These are phyloP conservation scores for Colletotrichum coccodes DNA, from an alignment of 2,329 filamentous ascomycete species.

Conservation along the genomic window DNA sequence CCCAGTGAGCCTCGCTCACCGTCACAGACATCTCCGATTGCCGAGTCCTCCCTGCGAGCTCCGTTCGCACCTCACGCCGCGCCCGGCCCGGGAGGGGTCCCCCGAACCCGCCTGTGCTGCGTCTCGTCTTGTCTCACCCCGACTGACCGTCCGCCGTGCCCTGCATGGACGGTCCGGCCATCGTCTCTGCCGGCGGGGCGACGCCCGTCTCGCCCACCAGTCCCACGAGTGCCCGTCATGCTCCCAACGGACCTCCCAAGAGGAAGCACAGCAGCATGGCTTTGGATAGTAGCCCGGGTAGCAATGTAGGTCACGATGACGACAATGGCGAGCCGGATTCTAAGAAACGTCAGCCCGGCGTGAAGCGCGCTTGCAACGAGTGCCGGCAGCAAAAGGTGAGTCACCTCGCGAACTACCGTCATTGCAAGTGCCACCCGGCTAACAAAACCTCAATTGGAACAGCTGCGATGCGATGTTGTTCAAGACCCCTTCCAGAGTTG, in stretches of 20 bases:
- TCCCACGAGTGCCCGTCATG: conserved; percentile 63
- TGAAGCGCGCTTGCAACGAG: conserved; percentile 86
- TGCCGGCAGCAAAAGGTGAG: conserved; percentile 86
- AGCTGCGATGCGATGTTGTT: conserved; percentile 86
- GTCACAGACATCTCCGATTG: conserved; percentile 27
- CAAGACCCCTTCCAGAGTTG: conserved; percentile 84
- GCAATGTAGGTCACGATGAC: conserved; percentile 67
- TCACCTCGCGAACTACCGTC: conserved; percentile 36
- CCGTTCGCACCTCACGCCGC: conserved; percentile 26
- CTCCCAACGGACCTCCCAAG: conserved; percentile 59
- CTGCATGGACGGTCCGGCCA: conserved; percentile 60
- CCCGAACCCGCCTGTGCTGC: conserved; percentile 32
- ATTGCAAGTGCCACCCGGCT: conserved; percentile 3
- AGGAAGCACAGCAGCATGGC: conserved; percentile 66
- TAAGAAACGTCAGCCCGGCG: conserved; percentile 73
- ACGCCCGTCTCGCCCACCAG: conserved; percentile 65
- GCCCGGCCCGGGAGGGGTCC: conserved; percentile 32
- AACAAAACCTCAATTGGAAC: conserved; percentile 30
- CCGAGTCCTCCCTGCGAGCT: conserved; percentile 20
- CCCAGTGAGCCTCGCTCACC: conserved; percentile 31
- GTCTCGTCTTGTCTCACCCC: conserved; percentile 29
- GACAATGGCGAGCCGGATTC: conserved; percentile 61
- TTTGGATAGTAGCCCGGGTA: conserved; percentile 71
- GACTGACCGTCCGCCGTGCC: conserved; percentile 33
- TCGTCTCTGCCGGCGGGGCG: conserved; percentile 56